Percentiles rank a stretch among this genome's conserved stretches.
phyloP scores from a whole-genome alignment of 2,329 filamentous ascomycete species.

The Paramyrothecium sp. region DNA sequence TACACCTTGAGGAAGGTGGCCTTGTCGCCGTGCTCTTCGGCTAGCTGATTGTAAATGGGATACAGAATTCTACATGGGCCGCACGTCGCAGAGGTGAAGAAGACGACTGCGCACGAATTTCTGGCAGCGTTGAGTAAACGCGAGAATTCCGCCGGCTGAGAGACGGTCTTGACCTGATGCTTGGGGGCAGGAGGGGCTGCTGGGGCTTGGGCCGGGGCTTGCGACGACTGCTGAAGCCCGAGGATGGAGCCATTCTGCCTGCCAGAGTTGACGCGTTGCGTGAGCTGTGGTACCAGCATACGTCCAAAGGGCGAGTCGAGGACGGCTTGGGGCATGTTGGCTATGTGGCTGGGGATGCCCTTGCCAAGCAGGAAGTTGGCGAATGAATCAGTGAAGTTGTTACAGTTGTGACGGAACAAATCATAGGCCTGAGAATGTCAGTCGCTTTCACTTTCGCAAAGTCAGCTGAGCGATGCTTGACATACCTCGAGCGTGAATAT shows the following conservation, averaged over 20 bases:
- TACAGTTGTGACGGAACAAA: constrained; percentile 89
- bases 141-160: constrained; percentile 34
- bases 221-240: constrained; percentile 44
- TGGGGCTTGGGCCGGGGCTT: constrained; percentile 12
- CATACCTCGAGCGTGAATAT: constrained; percentile 78
- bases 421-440: constrained; percentile 69
- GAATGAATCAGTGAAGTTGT: constrained; percentile 95
- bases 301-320: constrained; percentile 83
- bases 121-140: constrained; percentile 53
- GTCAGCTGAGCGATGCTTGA: background rate
- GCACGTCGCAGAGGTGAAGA: constrained; percentile 90
- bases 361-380: constrained; percentile 85
- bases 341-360: constrained; percentile 85
- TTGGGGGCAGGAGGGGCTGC: constrained; percentile 25
- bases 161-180: constrained; percentile 57
- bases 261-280: constrained; percentile 48
- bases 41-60: constrained; percentile 77
- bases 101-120: constrained; percentile 73
- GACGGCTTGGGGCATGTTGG: constrained; percentile 80
- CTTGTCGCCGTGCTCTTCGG: constrained; percentile 66
- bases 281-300: constrained; percentile 75
- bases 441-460: background rate
- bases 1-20: constrained; percentile 82
- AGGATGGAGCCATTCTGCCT: constrained; percentile 51
- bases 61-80: constrained; percentile 82